Conservation (phyloP, 148 eudicot genomes). For the Fagopyrum esculentum region DNA sequence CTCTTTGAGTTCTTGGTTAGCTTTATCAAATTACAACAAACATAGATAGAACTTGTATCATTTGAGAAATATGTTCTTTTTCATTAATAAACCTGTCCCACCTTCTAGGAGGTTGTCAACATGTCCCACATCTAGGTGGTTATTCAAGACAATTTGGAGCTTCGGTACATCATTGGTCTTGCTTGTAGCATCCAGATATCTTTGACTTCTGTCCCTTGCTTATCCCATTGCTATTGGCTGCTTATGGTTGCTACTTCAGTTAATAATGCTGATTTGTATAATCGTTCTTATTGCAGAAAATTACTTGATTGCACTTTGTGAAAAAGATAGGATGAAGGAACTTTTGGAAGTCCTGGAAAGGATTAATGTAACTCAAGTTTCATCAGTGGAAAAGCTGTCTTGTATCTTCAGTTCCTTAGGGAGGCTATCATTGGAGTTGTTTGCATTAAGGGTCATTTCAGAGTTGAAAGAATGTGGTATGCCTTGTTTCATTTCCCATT, state of each 20-base stretch:
- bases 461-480: slow-evolving; percentile 56
- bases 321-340: slow-evolving; percentile 64
- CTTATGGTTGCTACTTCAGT: neutral
- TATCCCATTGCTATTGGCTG: neutral
- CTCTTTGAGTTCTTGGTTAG: neutral
- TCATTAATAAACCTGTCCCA: neutral
- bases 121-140: neutral
- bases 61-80: neutral
- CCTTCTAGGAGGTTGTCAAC: neutral
- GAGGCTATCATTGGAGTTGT: slow-evolving; percentile 54
- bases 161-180: neutral
- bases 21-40: neutral
- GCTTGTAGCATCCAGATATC: neutral
- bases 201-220: neutral
- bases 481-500: slow-evolving; percentile 7
- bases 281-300: slow-evolving; percentile 48
- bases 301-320: slow-evolving; percentile 75
- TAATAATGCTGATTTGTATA: neutral
- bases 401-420: slow-evolving; percentile 61
- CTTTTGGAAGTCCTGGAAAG: slow-evolving; percentile 45
- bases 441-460: slow-evolving; percentile 41
- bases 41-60: neutral
- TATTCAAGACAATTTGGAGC: neutral
- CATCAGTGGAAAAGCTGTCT: slow-evolving; percentile 34
- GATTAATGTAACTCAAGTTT: slow-evolving; percentile 58